These are phyloP conservation scores for Kingdonia uniflora DNA, from an alignment of 164 flowering plant genomes.

Conservation along the genomic window DNA sequence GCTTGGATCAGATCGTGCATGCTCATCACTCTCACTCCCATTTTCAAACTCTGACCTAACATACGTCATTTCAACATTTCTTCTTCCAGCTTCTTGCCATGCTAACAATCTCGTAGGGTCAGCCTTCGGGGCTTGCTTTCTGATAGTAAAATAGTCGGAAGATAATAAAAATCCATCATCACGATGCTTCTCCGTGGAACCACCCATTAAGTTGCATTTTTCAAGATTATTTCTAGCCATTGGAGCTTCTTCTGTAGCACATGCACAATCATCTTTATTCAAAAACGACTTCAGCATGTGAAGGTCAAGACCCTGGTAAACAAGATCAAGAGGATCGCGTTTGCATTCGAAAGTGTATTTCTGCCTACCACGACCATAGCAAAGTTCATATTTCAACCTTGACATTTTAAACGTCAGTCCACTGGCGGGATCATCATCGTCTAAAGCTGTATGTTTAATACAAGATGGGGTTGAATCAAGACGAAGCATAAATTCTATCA, in stretches of 20 bases:
- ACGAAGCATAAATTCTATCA: slow-evolving; percentile 93
- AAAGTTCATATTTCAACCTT: slow-evolving; percentile 75
- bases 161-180: slow-evolving; percentile 93
- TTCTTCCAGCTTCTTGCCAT: slow-evolving; percentile 99
- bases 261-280: slow-evolving; percentile 39
- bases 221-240: slow-evolving; percentile 47
- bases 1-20: slow-evolving; percentile 78
- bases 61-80: slow-evolving; percentile 77
- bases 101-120: slow-evolving; percentile 76
- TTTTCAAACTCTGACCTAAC: slow-evolving; percentile 94
- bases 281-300: slow-evolving; percentile 63
- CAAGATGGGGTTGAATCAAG: slow-evolving; percentile 69
- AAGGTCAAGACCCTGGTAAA: slow-evolving; percentile 90
- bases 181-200: slow-evolving; percentile 47
- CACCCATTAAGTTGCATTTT: slow-evolving; percentile 26
- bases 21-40: slow-evolving; percentile 91
- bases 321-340: slow-evolving; percentile 89
- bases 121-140: slow-evolving; percentile 93
- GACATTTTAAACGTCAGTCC: slow-evolving; percentile 74
- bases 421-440: slow-evolving; percentile 90
- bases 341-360: slow-evolving; percentile 81
- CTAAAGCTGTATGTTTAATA: slow-evolving; percentile 64
- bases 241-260: slow-evolving; percentile 42
- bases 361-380: slow-evolving; percentile 74
- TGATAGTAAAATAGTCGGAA: slow-evolving; percentile 91